These are phyloP conservation scores for Coelastrella sp. DNA, from an alignment of 139 green algal genomes.

Conservation along the genomic window DNA sequence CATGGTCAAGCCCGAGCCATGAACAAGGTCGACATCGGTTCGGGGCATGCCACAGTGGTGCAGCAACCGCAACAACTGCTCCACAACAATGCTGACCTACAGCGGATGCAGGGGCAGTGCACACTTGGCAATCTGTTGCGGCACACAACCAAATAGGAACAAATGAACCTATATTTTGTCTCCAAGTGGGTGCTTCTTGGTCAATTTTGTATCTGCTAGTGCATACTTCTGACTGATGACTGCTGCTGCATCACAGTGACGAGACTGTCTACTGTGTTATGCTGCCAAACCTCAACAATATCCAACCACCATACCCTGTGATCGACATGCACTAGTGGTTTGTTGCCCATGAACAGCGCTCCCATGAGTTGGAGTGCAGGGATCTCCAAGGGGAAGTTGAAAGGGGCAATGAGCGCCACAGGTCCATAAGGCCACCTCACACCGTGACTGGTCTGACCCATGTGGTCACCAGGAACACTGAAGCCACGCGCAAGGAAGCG, in stretches of 20 bases:
- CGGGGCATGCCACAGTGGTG: constrained; percentile 89
- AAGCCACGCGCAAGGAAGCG: constrained; percentile 93
- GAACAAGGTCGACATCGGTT: constrained; percentile 89
- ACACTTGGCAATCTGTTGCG: no score
- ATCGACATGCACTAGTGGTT: constrained; percentile 93
- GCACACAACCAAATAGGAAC: no score
- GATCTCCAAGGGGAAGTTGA: constrained; percentile 99
- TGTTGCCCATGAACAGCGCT: constrained; percentile 99
- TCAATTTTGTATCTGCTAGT: no score
- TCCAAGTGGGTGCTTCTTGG: no score
- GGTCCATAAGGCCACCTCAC: constrained; percentile 92
- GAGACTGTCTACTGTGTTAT: no score
- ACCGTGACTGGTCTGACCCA: constrained; percentile 86
- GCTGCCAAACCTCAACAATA: no score
- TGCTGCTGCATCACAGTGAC: no score
- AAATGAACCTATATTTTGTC: no score
- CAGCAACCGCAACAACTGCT: constrained; percentile 95
- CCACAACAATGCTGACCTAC: constrained; percentile 91
- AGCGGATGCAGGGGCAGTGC: not conserved
- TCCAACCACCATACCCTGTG: constrained; percentile 68
- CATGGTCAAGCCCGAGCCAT: constrained; percentile 81
- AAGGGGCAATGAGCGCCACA: constrained; percentile 95
- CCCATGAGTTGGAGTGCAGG: constrained; percentile 98
- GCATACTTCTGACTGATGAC: no score
- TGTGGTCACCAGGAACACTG: constrained; percentile 89